Evolutionary conservation across 768 basidiomycete species (phyloP).

Genomic region (Melanogaster broomeanus): DNA sequence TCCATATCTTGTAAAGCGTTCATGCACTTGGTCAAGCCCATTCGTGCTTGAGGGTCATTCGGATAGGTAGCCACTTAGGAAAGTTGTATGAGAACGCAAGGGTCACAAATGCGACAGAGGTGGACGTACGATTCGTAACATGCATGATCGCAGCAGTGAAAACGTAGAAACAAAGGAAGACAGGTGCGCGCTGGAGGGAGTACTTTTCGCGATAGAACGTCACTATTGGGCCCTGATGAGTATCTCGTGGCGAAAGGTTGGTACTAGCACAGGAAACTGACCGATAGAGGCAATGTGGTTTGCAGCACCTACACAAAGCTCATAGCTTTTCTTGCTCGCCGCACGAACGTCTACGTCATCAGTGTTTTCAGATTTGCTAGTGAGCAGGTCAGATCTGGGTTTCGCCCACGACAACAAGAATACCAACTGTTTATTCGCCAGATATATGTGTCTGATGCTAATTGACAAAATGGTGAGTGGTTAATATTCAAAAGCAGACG

Average conservation of each 20-base stretch:
- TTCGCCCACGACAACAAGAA: background rate
- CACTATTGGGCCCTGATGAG: constrained; percentile 36
- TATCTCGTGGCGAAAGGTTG: background rate
- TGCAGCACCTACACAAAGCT: constrained; percentile 75
- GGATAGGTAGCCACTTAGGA: constrained; percentile 61
- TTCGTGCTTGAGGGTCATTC: constrained; percentile 65
- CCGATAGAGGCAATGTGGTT: constrained; percentile 75
- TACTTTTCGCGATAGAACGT: constrained; percentile 63
- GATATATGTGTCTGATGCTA: constrained; percentile 29
- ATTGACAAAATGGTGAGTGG: background rate
- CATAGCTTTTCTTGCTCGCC: constrained; percentile 63
- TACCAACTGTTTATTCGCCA: constrained; percentile 41
- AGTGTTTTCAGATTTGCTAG: constrained; percentile 37
- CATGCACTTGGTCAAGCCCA: constrained; percentile 68
- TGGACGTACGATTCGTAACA: constrained; percentile 62
- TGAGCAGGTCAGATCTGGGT: background rate
- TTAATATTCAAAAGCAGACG: constrained; percentile 4
- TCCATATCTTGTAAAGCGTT: constrained; percentile 66
- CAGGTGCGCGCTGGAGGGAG: constrained; percentile 59
- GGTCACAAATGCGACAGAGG: background rate
- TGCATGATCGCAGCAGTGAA: constrained; percentile 85
- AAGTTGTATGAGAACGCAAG: constrained; percentile 1
- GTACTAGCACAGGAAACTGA: constrained; percentile 29
- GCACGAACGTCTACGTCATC: constrained; percentile 58
- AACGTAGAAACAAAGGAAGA: constrained; percentile 76